Conservation (phyloP, 768 basidiomycete species). For the Trametes elegans region DNA sequence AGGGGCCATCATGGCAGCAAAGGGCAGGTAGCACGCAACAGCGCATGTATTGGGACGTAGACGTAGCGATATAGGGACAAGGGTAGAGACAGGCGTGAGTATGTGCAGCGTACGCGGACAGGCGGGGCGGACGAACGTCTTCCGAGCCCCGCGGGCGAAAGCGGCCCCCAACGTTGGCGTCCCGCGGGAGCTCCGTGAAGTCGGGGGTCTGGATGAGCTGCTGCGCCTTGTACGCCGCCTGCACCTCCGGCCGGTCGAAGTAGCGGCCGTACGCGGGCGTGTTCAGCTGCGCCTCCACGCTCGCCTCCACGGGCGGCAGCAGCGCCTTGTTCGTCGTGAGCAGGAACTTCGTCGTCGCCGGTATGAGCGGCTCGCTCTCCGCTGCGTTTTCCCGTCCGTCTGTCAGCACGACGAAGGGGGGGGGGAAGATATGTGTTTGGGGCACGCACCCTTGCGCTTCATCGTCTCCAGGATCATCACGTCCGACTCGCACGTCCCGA, state of each 20-base stretch:
- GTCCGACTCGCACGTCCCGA: conserved; percentile 78
- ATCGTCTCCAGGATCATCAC: conserved; percentile 81
- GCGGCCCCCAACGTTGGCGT: conserved; percentile 60
- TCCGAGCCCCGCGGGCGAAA: conserved; percentile 68
- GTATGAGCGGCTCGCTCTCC: conserved; percentile 71
- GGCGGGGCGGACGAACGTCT: conserved; percentile 53
- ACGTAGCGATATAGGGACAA: conserved; percentile 11
- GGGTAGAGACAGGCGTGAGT: conserved; percentile 2
- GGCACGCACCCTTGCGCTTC: conserved; percentile 66
- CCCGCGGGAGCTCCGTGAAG: conserved; percentile 46
- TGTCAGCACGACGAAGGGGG: background rate
- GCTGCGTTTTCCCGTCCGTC: conserved; percentile 42
- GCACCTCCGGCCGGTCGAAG: conserved; percentile 76
- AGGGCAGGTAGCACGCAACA: background rate
- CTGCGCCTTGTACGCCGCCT: conserved; percentile 67
- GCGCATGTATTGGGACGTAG: conserved; percentile 4
- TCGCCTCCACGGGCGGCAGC: conserved; percentile 41
- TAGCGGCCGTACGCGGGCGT: conserved; percentile 64
- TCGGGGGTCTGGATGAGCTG: conserved; percentile 77
- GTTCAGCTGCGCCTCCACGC: conserved; percentile 45
- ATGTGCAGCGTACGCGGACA: conserved; percentile 5
- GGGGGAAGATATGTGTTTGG: background rate
- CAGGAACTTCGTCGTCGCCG: conserved; percentile 60
- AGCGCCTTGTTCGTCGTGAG: conserved; percentile 70
- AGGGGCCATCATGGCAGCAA: background rate